A percentile compares a stretch with the other conserved stretches of the same genome.
phyloP scores from a whole-genome alignment of 73 alveolate genomes.

The Breviolum minutum region DNA sequence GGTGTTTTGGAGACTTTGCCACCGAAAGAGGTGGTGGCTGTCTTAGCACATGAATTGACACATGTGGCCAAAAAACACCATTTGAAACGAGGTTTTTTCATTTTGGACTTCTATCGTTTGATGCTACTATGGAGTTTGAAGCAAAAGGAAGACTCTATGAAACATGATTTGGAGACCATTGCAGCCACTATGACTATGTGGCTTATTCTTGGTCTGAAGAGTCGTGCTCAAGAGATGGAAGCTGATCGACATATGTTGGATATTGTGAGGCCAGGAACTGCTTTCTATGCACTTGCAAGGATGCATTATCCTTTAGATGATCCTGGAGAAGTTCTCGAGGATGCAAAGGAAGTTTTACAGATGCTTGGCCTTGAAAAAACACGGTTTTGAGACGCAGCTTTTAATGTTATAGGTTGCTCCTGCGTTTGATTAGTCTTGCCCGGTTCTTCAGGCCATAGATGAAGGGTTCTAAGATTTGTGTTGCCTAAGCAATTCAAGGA shows the following conservation, averaged over 20 bases:
- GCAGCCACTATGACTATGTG: neutral
- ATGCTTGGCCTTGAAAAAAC: neutral
- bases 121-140: constrained; percentile 21
- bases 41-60: constrained; percentile 23
- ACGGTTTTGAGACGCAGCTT: neutral
- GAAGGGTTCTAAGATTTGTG: neutral
- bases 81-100: neutral
- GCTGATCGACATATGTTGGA: constrained; percentile 23
- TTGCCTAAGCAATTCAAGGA: neutral
- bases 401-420: neutral
- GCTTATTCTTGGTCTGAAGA: neutral
- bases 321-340: neutral
- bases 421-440: neutral
- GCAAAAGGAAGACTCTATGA: neutral
- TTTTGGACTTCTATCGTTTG: constrained; percentile 14
- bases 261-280: neutral
- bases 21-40: constrained; percentile 15
- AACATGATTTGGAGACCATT: neutral
- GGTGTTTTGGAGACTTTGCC: constrained; percentile 32
- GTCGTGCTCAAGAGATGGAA: constrained; percentile 5
- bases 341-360: neutral
- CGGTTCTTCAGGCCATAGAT: neutral
- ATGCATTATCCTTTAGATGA: constrained; percentile 15
- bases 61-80: constrained; percentile 24
- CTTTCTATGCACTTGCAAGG: constrained; percentile 24